A percentile compares a stretch with the other conserved stretches of the same genome.
Evolutionary conservation across 2,329 filamentous ascomycete genomes (phyloP).

Genomic region (Lecanosticta acicola): DNA sequence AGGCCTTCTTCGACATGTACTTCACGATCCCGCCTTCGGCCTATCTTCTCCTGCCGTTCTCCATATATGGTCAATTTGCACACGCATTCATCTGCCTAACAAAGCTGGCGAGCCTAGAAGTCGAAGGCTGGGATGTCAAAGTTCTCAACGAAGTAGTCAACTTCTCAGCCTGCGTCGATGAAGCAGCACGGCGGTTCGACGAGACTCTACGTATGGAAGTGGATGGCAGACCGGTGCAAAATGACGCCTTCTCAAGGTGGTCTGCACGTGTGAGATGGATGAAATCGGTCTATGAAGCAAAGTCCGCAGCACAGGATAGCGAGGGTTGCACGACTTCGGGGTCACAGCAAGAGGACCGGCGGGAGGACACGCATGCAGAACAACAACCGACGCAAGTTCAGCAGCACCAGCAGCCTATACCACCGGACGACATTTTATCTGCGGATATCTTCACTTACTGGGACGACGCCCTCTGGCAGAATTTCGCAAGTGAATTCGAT

Average conservation of each 20-base stretch:
- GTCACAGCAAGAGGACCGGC: not conserved
- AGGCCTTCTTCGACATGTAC: conserved; percentile 23
- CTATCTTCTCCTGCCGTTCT: conserved; percentile 27
- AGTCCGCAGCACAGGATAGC: conserved; percentile 10
- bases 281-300: conserved; percentile 25
- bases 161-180: conserved; percentile 21
- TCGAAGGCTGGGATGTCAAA: conserved; percentile 28
- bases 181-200: conserved; percentile 21
- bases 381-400: conserved; percentile 3
- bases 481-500: conserved; percentile 19
- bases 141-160: conserved; percentile 18
- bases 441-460: conserved; percentile 28
- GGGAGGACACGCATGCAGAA: not conserved
- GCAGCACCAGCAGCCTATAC: conserved; percentile 4
- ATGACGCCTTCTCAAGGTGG: conserved; percentile 30
- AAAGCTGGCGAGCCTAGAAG: conserved; percentile 26
- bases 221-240: conserved; percentile 26
- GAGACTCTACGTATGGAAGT: conserved; percentile 12
- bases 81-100: conserved; percentile 28
- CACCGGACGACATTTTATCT: conserved; percentile 15
- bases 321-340: not conserved
- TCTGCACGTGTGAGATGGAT: conserved; percentile 24
- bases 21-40: conserved; percentile 23
- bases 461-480: conserved; percentile 25
- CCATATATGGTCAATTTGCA: conserved; percentile 28